Base-by-base conservation (phyloP, 768 basidiomycete species). In the Xerocomus potaroensis region DNA sequence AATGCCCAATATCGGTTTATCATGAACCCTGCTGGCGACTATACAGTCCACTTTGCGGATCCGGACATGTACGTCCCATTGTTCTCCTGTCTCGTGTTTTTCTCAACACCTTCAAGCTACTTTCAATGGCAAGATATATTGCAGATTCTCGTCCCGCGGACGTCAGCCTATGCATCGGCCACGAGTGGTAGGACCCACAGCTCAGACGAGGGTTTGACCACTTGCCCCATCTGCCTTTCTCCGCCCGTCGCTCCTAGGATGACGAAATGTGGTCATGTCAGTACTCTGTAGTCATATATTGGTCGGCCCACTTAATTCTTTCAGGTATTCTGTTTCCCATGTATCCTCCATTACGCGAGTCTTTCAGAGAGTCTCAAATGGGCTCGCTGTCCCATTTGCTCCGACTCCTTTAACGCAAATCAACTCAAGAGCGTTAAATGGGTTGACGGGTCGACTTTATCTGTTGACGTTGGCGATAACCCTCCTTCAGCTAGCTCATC, bases 261-360 rank as follows among this genome's bases (percentile, higher is more conserved):
- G 84, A 97, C 94, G 19, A 95, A 91, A 72, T 98, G 94, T 57
- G 95, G 94, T 39, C 96, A 99, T 78, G 93, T 95, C 57, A 70
- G 90, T 84, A 4, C 35, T 41, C 46, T 41, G 41, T 45, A 16
- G 8, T 14, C 26, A 27, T 32, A 10, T 44, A 33, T 18, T 38
- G 14, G 16, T 39, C 43, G 16, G 15, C 14, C 19, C 39, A 33
- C 57, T 65, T 45, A 67, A 59, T 26, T 23, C 38, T 24, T 35
- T 14, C 55, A 95, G 92, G 83, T 96, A 34, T 98, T 84, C 69
- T 98, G 95, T 67, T 94, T 85, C 64, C 87, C 92, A 15, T 97
- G 94, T 69, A 90, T 95, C 47, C 72, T 97, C 34, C 93, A 92
- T 65, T 93, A 92, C 61, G 75, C 95, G 58, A 84, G 80, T 61